A percentile compares a stretch with the other conserved stretches of the same genome.
Conservation (phyloP, 2,329 filamentous ascomycete genomes). For the Fusarium goolgardi region DNA sequence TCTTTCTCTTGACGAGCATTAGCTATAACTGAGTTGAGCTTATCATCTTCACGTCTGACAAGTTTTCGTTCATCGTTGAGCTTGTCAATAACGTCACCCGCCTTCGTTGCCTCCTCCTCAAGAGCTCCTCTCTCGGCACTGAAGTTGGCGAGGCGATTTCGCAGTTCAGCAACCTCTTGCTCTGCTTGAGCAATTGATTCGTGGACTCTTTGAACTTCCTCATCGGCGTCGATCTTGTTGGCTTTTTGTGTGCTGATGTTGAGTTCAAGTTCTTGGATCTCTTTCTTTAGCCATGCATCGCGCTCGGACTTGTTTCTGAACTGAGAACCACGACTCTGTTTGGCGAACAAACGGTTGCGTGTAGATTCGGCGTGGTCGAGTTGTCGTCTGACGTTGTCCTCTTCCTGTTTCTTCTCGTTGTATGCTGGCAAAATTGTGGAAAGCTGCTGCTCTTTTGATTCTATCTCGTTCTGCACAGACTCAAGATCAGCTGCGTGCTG, state of each 20-base stretch:
- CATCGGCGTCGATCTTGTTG: slow-evolving; percentile 83
- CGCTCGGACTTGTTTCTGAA: slow-evolving; percentile 91
- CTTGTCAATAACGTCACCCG: slow-evolving; percentile 81
- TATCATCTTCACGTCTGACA: slow-evolving; percentile 89
- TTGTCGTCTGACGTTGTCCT: slow-evolving; percentile 75
- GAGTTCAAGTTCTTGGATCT: slow-evolving; percentile 82
- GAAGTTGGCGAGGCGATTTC: slow-evolving; percentile 81
- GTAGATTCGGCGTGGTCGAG: slow-evolving; percentile 81
- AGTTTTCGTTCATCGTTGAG: slow-evolving; percentile 88
- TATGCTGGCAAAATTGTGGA: slow-evolving; percentile 80
- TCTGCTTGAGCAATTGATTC: slow-evolving; percentile 78
- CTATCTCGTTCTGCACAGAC: slow-evolving; percentile 78
- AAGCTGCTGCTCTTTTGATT: slow-evolving; percentile 80
- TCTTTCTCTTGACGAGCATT: slow-evolving; percentile 82
- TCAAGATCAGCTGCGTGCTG: slow-evolving; percentile 79
- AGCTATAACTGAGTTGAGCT: slow-evolving; percentile 79
- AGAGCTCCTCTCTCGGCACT: slow-evolving; percentile 78
- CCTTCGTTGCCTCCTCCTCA: slow-evolving; percentile 77
- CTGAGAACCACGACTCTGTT: slow-evolving; percentile 88
- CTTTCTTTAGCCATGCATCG: slow-evolving; percentile 81
- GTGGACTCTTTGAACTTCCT: slow-evolving; percentile 81
- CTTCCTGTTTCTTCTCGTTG: slow-evolving; percentile 77
- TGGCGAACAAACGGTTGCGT: slow-evolving; percentile 84
- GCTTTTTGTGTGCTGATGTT: slow-evolving; percentile 84
- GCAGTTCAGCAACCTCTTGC: slow-evolving; percentile 75